Base-by-base conservation (phyloP, 192 early-diverging fungal species). In the Thamnidium elegans region DNA sequence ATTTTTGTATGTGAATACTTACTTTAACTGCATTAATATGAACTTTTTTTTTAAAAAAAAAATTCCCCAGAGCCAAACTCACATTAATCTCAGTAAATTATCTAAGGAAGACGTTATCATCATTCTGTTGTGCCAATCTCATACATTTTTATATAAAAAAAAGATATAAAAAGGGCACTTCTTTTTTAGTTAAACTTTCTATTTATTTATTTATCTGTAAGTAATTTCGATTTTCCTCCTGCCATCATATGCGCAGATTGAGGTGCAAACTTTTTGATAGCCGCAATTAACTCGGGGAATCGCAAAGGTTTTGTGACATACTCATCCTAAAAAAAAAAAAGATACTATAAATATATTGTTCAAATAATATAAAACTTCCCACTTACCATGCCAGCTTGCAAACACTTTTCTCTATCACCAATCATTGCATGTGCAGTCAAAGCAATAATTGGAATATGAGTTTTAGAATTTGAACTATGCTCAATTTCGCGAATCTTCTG, bases 401-500 rank as follows among this genome's bases (percentile, higher is more conserved):
- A 74, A 63, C 93, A 93, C 66, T 89, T 89, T 72, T 94, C 90
- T 54, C 92, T 84, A 72, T 94, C 93, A 14, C 91, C 90, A 56
- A 90, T 85, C 89, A 93, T 92, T 17, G 91, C 93, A 66, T 92
- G 90, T 0, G 93, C 93, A 0, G 93, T 93, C 54, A 94, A 72
- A 4, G 91, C 93, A 65, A 91, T 86, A 52, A 94, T 93, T 0
- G 90, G 90, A 26, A 88, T 89, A 60, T 87, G 83, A 7, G 69
- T 66, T 1, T 56, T 69, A 42, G 58, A 66, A 20, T 53, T 65
- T 45, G 62, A 66, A 52, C 76, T 66, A 7, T 80, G 70, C 72
- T 94, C 90, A 66, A 84, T 83, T 51, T 84, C 72, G 43, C 90
- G 84, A 69, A 94, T 94, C 56, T 80, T 78, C 55, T 87, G 82